Conservation (phyloP, 2,329 filamentous ascomycete species). For the Exophiala xenobiotica region DNA sequence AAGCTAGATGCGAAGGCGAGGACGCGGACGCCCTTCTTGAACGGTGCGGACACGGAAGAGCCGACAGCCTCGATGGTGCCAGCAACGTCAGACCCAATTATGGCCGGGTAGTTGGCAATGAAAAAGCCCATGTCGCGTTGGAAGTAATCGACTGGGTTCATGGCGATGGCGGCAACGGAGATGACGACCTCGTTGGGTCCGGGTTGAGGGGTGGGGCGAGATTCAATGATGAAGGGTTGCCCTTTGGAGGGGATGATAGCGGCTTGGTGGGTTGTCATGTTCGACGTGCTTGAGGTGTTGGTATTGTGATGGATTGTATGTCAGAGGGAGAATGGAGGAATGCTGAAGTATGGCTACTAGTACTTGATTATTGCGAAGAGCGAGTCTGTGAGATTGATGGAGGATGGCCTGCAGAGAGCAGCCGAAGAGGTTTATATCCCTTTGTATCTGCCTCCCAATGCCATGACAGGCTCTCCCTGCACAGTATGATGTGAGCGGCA, state of each 20-base stretch:
- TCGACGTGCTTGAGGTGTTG: background rate
- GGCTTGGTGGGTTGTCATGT: slow-evolving; percentile 15
- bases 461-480: too few relatives aligned
- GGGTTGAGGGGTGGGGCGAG: slow-evolving; percentile 31
- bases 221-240: slow-evolving; percentile 5
- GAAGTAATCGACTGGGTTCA: slow-evolving; percentile 43
- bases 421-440: too few relatives aligned
- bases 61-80: slow-evolving; percentile 35
- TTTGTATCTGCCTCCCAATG: too few relatives aligned
- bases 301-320: background rate
- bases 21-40: slow-evolving; percentile 34
- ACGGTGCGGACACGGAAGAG: slow-evolving; percentile 28
- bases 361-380: too few relatives aligned
- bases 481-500: too few relatives aligned
- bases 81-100: slow-evolving; percentile 35
- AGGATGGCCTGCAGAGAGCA: too few relatives aligned
- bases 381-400: too few relatives aligned
- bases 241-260: slow-evolving; percentile 11
- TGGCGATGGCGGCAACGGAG: slow-evolving; percentile 41
- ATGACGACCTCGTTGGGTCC: slow-evolving; percentile 43
- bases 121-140: slow-evolving; percentile 29
- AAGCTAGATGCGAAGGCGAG: slow-evolving; percentile 34
- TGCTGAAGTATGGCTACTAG: too few relatives aligned
- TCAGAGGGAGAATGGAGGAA: background rate
- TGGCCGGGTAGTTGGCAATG: slow-evolving; percentile 31